phyloP scores from a whole-genome alignment of 768 basidiomycete species.

The Lactifluus subvellereus region DNA sequence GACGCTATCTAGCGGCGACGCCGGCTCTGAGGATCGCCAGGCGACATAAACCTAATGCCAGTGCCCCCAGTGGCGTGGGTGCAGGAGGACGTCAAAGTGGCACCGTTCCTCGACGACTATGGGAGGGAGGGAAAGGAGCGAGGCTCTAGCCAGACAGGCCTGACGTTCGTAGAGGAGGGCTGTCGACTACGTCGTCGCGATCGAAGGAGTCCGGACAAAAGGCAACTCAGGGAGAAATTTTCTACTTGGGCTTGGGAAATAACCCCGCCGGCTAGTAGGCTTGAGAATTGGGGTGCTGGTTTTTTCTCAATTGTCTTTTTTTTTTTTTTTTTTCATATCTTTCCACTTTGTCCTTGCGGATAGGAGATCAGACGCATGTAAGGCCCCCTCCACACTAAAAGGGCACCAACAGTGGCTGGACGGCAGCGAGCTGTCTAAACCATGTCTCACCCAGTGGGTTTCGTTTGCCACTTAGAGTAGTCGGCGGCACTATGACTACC shows the following conservation, averaged over 20 bases:
- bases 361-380: background rate
- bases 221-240: background rate
- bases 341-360: background rate
- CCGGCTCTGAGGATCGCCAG: background rate
- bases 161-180: background rate
- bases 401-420: background rate
- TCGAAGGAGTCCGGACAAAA: background rate
- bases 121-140: too few species aligned
- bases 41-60: background rate
- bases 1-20: background rate
- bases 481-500: background rate
- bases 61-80: conserved; percentile 5
- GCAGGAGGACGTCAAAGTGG: background rate
- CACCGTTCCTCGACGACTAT: background rate
- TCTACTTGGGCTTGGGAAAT: background rate
- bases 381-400: background rate
- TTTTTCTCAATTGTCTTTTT: background rate
- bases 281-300: background rate
- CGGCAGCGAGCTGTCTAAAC: too few species aligned
- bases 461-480: conserved; percentile 2
- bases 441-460: background rate
- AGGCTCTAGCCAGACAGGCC: background rate
- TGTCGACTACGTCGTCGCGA: background rate
- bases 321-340: background rate
- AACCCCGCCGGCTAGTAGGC: background rate